Percentiles rank a stretch among this genome's conserved stretches.
Conservation (phyloP, 129 eudicot species). For the Tanacetum coccineum region DNA sequence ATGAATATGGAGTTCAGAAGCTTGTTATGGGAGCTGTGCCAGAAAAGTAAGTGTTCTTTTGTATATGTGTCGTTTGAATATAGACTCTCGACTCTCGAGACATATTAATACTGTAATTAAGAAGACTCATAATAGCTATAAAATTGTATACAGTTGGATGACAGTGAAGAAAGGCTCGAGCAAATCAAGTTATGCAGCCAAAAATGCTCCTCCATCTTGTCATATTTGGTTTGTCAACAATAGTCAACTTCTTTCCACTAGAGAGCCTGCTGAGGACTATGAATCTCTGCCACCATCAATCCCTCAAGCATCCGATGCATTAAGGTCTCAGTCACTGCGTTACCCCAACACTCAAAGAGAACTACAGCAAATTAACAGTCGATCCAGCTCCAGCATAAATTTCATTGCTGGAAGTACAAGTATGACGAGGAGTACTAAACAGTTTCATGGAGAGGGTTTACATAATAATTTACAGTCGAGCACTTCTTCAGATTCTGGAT, state of each 20-base stretch:
- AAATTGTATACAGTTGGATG: conserved; percentile 45
- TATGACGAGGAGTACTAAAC: conserved; percentile 11
- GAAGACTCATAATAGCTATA: too few species aligned
- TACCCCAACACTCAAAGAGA: conserved; percentile 28
- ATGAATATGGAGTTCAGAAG: conserved; percentile 43
- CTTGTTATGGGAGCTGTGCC: conserved; percentile 74
- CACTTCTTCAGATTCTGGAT: conserved; percentile 37
- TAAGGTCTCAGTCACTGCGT: conserved; percentile 40
- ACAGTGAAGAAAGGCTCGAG: conserved; percentile 58
- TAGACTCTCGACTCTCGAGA: too few species aligned
- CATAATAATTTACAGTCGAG: conserved; percentile 20
- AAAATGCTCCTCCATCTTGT: conserved; percentile 63
- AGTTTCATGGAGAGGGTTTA: too few species aligned
- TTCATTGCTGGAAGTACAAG: conserved; percentile 20
- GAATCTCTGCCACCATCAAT: conserved; percentile 18
- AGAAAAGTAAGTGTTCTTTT: conserved; percentile 44
- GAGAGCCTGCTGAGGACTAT: conserved; percentile 40
- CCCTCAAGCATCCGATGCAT: conserved; percentile 29
- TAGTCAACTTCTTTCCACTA: conserved; percentile 62
- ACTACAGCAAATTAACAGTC: conserved; percentile 14
- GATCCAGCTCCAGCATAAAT: conserved; percentile 14
- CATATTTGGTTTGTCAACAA: conserved; percentile 64
- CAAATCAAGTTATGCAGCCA: conserved; percentile 57
- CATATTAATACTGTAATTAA: too few species aligned
- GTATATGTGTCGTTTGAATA: too few species aligned